Percentiles rank a stretch among this genome's conserved stretches.
These are phyloP conservation scores for Ophiosphaerella herpotricha DNA, from an alignment of 2,329 filamentous ascomycete species.

Conservation along the genomic window DNA sequence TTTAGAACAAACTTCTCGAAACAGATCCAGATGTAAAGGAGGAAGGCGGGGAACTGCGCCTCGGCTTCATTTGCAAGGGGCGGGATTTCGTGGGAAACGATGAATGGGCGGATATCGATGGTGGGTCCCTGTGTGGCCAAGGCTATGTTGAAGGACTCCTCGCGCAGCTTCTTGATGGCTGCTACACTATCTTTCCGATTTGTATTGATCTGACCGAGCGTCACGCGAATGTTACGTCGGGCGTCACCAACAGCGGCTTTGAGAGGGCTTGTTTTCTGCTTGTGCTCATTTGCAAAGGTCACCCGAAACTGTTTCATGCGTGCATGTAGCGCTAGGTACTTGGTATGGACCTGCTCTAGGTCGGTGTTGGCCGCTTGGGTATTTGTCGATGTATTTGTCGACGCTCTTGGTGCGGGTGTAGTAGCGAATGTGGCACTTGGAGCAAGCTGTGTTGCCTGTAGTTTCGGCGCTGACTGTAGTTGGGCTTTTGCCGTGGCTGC, in stretches of 20 bases:
- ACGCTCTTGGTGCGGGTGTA: neutral
- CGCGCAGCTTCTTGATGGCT: conserved; percentile 34
- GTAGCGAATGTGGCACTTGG: conserved; percentile 5
- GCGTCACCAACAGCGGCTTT: conserved; percentile 38
- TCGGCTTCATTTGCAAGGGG: conserved; percentile 32
- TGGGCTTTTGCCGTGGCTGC: conserved; percentile 31
- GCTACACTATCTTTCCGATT: conserved; percentile 32
- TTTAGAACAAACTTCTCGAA: conserved; percentile 74
- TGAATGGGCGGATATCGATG: conserved; percentile 44
- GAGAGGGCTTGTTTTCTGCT: conserved; percentile 27
- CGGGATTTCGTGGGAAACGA: conserved; percentile 39
- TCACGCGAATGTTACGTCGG: conserved; percentile 36
- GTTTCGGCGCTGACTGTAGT: conserved; percentile 19
- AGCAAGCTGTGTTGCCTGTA: conserved; percentile 11
- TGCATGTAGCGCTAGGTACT: conserved; percentile 43
- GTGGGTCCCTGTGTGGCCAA: conserved; percentile 30
- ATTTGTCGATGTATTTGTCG: conserved; percentile 1
- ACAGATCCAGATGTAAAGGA: conserved; percentile 74
- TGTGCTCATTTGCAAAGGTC: conserved; percentile 31
- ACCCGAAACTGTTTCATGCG: conserved; percentile 45
- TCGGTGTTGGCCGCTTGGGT: conserved; percentile 18
- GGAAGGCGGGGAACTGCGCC: conserved; percentile 50
- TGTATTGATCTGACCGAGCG: conserved; percentile 42
- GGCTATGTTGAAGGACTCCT: conserved; percentile 34
- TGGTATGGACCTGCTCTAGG: conserved; percentile 37